These are phyloP conservation scores for Abelmoschus esculentus DNA, from an alignment of 345 rosid species.

Conservation along the genomic window DNA sequence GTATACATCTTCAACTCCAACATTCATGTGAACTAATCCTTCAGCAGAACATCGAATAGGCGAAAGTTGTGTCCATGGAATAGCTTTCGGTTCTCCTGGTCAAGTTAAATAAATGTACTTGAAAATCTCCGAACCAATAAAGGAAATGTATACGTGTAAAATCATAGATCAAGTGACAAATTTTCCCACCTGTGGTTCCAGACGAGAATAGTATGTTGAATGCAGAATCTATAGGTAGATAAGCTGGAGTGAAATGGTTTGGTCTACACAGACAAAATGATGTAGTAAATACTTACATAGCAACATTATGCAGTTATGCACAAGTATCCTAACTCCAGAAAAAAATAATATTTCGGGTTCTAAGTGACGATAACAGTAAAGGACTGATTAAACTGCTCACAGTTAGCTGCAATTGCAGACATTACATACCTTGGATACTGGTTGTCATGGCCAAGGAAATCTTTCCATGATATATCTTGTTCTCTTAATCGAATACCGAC, in stretches of 20 bases:
- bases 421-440: conserved; percentile 52
- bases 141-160: background rate
- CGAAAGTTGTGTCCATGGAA: conserved; percentile 81
- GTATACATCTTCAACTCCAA: conserved; percentile 43
- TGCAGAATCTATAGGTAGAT: conserved; percentile 46
- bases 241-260: conserved; percentile 35
- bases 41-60: conserved; percentile 65
- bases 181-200: conserved; percentile 70
- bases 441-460: conserved; percentile 40
- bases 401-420: background rate
- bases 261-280: conserved; percentile 17
- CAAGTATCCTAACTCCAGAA: background rate
- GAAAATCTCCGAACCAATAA: background rate
- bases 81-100: conserved; percentile 91
- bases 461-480: conserved; percentile 62
- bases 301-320: background rate
- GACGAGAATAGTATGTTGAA: conserved; percentile 88
- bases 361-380: no score
- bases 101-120: conserved; percentile 3
- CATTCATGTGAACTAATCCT: conserved; percentile 56
- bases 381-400: background rate
- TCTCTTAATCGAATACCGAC: conserved; percentile 48
- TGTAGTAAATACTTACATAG: background rate
- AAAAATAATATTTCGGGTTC: no score
- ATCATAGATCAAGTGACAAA: background rate